Conservation (phyloP, 2,329 filamentous ascomycete genomes). For the Aspergillus transmontanensis region DNA sequence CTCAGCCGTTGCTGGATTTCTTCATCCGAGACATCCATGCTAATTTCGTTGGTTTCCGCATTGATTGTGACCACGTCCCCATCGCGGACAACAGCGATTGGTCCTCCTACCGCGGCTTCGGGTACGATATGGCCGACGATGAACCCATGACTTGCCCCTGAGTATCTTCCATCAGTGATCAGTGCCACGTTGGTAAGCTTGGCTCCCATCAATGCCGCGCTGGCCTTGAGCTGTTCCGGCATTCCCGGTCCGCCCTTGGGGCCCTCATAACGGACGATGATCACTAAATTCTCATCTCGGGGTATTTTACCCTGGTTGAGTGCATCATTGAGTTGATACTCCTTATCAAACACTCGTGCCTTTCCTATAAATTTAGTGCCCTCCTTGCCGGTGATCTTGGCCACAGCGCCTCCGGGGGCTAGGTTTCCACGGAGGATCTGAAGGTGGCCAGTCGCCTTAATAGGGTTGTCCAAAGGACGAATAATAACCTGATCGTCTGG, state of each 20-base stretch:
- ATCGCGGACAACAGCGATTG: slow-evolving; percentile 78
- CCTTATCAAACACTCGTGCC: slow-evolving; percentile 84
- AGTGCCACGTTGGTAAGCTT: slow-evolving; percentile 84
- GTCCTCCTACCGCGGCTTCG: slow-evolving; percentile 85
- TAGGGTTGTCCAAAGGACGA: slow-evolving; percentile 75
- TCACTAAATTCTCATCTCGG: slow-evolving; percentile 77
- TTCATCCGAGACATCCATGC: slow-evolving; percentile 71
- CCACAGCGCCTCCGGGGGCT: slow-evolving; percentile 84
- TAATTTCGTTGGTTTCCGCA: slow-evolving; percentile 71
- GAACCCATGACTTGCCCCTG: slow-evolving; percentile 85
- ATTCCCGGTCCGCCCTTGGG: slow-evolving; percentile 93
- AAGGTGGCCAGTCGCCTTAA: slow-evolving; percentile 84
- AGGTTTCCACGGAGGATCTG: slow-evolving; percentile 87
- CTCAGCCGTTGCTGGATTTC: slow-evolving; percentile 67
- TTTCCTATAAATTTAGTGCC: slow-evolving; percentile 78
- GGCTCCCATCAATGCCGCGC: slow-evolving; percentile 89
- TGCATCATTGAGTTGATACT: slow-evolving; percentile 74
- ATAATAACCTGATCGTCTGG: slow-evolving; percentile 82
- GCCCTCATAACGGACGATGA: slow-evolving; percentile 91
- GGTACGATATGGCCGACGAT: slow-evolving; percentile 93
- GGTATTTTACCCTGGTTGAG: slow-evolving; percentile 71
- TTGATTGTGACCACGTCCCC: slow-evolving; percentile 87
- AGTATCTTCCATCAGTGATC: slow-evolving; percentile 90
- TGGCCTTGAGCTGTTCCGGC: slow-evolving; percentile 90
- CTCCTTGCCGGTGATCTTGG: slow-evolving; percentile 96